Conservation (phyloP, 169 alveolate genomes). For the Eimeria sp. region DNA sequence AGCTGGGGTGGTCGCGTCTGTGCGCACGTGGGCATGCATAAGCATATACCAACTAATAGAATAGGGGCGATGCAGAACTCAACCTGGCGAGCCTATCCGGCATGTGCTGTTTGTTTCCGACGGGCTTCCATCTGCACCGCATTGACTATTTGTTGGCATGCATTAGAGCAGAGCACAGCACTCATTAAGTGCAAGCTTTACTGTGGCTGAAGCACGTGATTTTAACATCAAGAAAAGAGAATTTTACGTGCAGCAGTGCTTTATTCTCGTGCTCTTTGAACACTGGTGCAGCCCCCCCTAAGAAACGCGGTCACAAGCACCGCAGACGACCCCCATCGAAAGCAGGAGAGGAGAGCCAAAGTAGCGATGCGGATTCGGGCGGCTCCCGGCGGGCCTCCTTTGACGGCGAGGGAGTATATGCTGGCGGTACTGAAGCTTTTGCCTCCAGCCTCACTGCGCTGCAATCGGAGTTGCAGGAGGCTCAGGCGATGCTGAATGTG, state of each 20-base stretch:
- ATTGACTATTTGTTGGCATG: background rate
- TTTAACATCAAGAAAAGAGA: background rate
- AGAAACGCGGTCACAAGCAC: conserved; percentile 15
- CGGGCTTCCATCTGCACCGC: background rate
- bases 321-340: background rate
- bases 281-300: conserved; percentile 38
- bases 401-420: conserved; percentile 23
- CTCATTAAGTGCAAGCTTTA: background rate
- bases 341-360: conserved; percentile 19
- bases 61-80: background rate
- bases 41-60: background rate
- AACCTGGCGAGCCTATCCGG: background rate
- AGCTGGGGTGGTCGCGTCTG: background rate
- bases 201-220: background rate
- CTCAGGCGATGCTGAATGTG: conserved; percentile 54
- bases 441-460: conserved; percentile 43
- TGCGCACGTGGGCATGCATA: background rate
- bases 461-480: conserved; percentile 43
- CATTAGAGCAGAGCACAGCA: background rate
- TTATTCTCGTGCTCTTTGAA: background rate
- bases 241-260: background rate
- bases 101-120: background rate
- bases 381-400: background rate
- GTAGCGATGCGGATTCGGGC: conserved; percentile 18
- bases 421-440: conserved; percentile 12